A percentile compares a stretch with the other conserved stretches of the same genome.
phyloP scores from a whole-genome alignment of 2,329 filamentous ascomycete species.

The Colletotrichum spinosum region DNA sequence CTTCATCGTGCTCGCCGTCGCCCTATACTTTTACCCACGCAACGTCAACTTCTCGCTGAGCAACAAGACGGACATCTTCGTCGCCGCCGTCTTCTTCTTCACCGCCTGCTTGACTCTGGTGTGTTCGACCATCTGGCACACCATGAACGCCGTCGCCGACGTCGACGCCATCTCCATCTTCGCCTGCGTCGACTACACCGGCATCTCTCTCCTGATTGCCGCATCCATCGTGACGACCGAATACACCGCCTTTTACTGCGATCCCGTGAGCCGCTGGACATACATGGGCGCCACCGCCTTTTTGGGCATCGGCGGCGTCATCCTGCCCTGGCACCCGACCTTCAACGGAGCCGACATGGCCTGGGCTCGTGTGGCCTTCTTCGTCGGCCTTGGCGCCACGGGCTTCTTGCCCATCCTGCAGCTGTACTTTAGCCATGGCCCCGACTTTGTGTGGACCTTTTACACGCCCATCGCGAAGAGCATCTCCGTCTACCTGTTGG shows the following conservation, averaged over 20 bases:
- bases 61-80: constrained; percentile 88
- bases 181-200: constrained; percentile 97
- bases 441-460: constrained; percentile 86
- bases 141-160: constrained; percentile 96
- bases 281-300: constrained; percentile 87
- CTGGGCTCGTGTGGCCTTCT: constrained; percentile 93
- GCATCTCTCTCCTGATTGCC: constrained; percentile 93
- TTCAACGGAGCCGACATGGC: constrained; percentile 96
- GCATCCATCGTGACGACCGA: constrained; percentile 98
- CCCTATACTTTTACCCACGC: constrained; percentile 95
- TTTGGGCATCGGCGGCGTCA: constrained; percentile 87
- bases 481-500: constrained; percentile 84
- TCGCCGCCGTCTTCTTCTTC: constrained; percentile 95
- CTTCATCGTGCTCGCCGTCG: constrained; percentile 86
- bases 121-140: constrained; percentile 98
- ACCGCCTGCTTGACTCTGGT: constrained; percentile 94
- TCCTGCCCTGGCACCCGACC: constrained; percentile 93
- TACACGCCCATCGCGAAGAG: constrained; percentile 90
- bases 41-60: constrained; percentile 88
- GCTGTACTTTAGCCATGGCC: constrained; percentile 80
- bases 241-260: constrained; percentile 99
- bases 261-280: constrained; percentile 84
- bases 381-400: constrained; percentile 85
- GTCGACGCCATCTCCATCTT: constrained; percentile 92
- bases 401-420: constrained; percentile 92